Evolutionary conservation across 768 basidiomycete species (phyloP).

Genomic region (Tylopilus subfusipes): DNA sequence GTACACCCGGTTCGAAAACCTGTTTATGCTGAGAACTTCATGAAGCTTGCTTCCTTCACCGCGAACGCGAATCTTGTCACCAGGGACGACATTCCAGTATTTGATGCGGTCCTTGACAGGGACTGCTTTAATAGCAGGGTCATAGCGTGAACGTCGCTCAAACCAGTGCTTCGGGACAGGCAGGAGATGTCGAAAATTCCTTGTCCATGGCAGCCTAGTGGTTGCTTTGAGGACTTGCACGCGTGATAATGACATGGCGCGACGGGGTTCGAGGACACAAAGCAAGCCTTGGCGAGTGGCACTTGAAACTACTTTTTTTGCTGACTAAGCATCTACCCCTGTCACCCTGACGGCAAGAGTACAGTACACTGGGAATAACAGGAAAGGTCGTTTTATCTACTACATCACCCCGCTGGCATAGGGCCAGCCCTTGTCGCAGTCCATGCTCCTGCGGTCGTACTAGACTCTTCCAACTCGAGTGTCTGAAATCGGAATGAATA

Average conservation of each 20-base stretch:
- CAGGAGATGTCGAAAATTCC: constrained; percentile 62
- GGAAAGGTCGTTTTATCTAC: not conserved
- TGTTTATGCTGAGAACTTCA: constrained; percentile 73
- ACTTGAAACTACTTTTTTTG: not conserved
- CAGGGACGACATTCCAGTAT: constrained; percentile 85
- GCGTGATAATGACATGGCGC: constrained; percentile 30
- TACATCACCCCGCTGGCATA: constrained; percentile 21
- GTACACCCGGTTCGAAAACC: constrained; percentile 64
- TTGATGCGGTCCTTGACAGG: constrained; percentile 69
- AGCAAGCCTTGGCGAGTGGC: not conserved
- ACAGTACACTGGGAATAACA: constrained; percentile 3
- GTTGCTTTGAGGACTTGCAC: constrained; percentile 44
- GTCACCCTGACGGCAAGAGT: not conserved
- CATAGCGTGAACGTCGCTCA: constrained; percentile 42
- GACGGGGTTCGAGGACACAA: not conserved
- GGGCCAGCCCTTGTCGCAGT: constrained; percentile 28
- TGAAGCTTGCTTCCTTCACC: constrained; percentile 62
- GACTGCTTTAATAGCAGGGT: constrained; percentile 48
- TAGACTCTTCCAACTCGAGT: constrained; percentile 78
- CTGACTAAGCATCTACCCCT: constrained; percentile 23
- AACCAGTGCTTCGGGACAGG: constrained; percentile 55
- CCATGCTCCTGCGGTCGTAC: constrained; percentile 48
- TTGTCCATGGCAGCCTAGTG: constrained; percentile 55
- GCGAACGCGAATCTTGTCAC: constrained; percentile 70
- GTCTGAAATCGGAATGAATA: constrained; percentile 44